Conservation (phyloP, 352 stramenopile species). For the Elongisporangium anandrum region DNA sequence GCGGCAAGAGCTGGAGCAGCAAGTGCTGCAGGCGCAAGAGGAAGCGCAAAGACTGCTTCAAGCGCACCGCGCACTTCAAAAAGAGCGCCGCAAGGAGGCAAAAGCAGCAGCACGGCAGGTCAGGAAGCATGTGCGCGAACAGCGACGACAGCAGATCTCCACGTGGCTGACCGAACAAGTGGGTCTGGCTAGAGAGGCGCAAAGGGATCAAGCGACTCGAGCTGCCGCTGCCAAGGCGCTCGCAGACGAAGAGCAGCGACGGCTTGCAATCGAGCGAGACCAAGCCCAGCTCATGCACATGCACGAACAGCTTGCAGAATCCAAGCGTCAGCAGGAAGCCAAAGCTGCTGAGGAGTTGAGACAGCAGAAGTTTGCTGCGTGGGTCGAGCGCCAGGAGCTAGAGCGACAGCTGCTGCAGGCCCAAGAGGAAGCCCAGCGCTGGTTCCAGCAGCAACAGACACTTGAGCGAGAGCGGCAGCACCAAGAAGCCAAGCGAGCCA, state of each 20-base stretch:
- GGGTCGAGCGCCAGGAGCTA: not conserved
- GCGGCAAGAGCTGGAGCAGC: not conserved
- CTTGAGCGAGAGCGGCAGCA: not conserved
- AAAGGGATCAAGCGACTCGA: not conserved
- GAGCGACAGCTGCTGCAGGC: not conserved
- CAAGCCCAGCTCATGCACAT: not conserved
- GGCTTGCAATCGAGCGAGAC: not conserved
- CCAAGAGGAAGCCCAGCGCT: not conserved
- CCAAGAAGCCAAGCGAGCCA: not conserved
- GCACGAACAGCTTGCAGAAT: conserved; percentile 5
- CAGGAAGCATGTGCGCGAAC: not conserved
- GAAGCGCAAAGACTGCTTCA: not conserved
- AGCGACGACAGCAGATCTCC: not conserved
- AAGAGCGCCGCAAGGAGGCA: not conserved
- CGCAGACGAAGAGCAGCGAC: not conserved
- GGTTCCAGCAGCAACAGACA: not conserved
- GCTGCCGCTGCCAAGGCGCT: not conserved
- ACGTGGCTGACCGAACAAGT: not conserved
- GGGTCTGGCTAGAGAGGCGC: not conserved
- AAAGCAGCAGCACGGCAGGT: not conserved
- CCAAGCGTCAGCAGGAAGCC: conserved; percentile 4
- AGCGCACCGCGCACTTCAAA: not conserved
- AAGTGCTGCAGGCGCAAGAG: not conserved
- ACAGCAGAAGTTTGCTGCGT: not conserved
- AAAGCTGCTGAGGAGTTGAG: not conserved